Evolutionary conservation across 2,329 filamentous ascomycete genomes (phyloP).

Genomic region (Botryotinia convoluta): DNA sequence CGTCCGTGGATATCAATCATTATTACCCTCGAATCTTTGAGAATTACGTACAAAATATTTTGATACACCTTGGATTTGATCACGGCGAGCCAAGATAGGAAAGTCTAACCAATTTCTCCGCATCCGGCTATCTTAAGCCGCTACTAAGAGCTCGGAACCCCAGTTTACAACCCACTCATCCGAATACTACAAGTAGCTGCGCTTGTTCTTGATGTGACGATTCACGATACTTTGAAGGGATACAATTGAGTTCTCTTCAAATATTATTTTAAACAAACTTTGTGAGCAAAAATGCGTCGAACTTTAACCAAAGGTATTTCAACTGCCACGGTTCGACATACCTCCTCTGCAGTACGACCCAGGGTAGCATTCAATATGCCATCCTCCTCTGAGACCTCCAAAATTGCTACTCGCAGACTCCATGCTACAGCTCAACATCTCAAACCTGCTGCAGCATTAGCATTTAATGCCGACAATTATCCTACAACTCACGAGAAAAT

Average conservation of each 20-base stretch:
- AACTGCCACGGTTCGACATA: slow-evolving; percentile 26
- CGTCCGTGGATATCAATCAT: background rate
- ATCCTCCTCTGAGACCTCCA: slow-evolving; percentile 29
- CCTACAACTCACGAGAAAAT: slow-evolving; percentile 72
- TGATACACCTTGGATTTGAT: background rate
- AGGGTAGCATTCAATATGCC: slow-evolving; percentile 33
- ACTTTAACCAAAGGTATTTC: slow-evolving; percentile 33
- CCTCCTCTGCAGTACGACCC: slow-evolving; percentile 27
- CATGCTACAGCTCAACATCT: slow-evolving; percentile 57
- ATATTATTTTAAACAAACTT: background rate
- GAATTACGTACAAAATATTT: slow-evolving; percentile 4
- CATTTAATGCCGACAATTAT: slow-evolving; percentile 59
- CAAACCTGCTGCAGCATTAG: slow-evolving; percentile 51
- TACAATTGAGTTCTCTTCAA: background rate
- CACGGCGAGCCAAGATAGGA: background rate
- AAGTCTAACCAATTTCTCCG: slow-evolving; percentile 3
- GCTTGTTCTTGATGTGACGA: background rate
- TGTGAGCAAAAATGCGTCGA: slow-evolving; percentile 35
- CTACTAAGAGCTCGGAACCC: background rate
- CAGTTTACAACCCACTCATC: background rate
- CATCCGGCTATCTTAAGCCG: slow-evolving; percentile 6
- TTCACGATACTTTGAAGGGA: background rate
- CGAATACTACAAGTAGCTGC: background rate
- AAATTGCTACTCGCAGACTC: slow-evolving; percentile 50
- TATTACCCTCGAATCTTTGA: background rate